These are phyloP conservation scores for Krasilnikovozyma curviuscula DNA, from an alignment of 768 basidiomycete species.

Conservation along the genomic window DNA sequence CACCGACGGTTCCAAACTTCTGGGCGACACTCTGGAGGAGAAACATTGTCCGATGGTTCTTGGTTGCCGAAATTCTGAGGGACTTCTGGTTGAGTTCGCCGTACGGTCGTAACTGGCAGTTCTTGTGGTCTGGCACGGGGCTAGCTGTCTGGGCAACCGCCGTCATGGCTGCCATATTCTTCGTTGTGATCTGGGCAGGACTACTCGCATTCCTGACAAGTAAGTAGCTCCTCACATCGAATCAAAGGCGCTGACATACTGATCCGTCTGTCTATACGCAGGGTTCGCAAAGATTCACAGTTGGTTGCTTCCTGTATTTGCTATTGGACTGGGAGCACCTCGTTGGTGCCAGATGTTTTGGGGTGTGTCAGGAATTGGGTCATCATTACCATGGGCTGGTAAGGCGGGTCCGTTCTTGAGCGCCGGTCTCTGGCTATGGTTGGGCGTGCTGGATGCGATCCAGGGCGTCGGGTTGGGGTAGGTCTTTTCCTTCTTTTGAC, in stretches of 20 bases:
- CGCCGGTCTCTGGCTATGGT: constrained; percentile 78
- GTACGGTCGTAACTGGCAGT: constrained; percentile 73
- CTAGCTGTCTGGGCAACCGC: constrained; percentile 69
- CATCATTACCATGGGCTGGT: constrained; percentile 90
- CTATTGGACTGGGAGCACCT: constrained; percentile 81
- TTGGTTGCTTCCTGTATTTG: constrained; percentile 85
- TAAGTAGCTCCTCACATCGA: not conserved
- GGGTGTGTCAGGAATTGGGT: constrained; percentile 80
- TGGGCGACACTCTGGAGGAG: constrained; percentile 69
- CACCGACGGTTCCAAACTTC: constrained; percentile 87
- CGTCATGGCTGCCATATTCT: constrained; percentile 61
- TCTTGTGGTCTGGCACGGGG: constrained; percentile 58
- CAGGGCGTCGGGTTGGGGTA: constrained; percentile 86
- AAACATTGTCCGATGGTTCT: constrained; percentile 86
- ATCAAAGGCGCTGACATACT: not conserved
- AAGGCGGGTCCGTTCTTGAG: constrained; percentile 38
- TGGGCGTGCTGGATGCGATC: constrained; percentile 80
- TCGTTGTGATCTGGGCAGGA: constrained; percentile 63
- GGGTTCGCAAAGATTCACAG: constrained; percentile 76
- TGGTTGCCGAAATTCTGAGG: constrained; percentile 71
- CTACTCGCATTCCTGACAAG: constrained; percentile 47
- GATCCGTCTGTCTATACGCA: constrained; percentile 25
- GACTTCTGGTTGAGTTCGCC: constrained; percentile 13
- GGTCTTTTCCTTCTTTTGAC: constrained; percentile 30
- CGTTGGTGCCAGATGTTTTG: constrained; percentile 95